Percentiles rank a stretch among this genome's conserved stretches.
These are phyloP conservation scores for Penicillium aurantiogriseum DNA, from an alignment of 2,329 filamentous ascomycete species.

Conservation along the genomic window DNA sequence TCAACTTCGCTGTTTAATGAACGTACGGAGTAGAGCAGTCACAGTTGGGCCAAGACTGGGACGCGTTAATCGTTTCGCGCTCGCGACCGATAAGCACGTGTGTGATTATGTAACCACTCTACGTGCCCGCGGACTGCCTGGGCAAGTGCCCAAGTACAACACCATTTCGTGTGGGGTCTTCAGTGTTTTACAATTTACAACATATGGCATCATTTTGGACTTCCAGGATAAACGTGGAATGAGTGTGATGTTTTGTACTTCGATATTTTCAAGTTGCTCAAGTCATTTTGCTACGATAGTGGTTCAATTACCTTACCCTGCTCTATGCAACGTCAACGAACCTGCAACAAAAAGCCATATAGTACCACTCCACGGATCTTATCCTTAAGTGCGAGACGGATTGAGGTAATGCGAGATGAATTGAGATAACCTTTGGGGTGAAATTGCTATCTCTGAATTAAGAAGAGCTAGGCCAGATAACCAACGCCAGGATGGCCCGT, in stretches of 20 bases:
- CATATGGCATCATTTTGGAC: not conserved
- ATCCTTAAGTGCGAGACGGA: not conserved
- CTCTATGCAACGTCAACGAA: not conserved
- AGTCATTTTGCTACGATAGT: not conserved
- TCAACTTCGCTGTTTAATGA: not conserved
- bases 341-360: not conserved
- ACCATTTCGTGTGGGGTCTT: not conserved
- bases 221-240: not conserved
- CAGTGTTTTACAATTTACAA: not conserved
- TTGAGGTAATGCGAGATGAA: not conserved
- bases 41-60: slow-evolving; percentile 15
- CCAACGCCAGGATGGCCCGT: slow-evolving; percentile 7
- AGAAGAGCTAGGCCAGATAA: slow-evolving; percentile 11
- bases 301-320: not conserved
- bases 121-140: not conserved
- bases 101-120: slow-evolving; percentile 12
- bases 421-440: slow-evolving; percentile 4
- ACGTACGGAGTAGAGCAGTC: not conserved
- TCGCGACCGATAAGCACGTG: slow-evolving; percentile 27
- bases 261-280: not conserved
- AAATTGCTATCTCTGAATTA: slow-evolving; percentile 17
- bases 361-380: not conserved
- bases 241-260: not conserved
- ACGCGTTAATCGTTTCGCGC: slow-evolving; percentile 26
- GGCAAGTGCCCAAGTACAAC: not conserved